Percentiles rank a stretch among this genome's conserved stretches.
Conservation (phyloP, 768 basidiomycete species). For the Terana coerulea region DNA sequence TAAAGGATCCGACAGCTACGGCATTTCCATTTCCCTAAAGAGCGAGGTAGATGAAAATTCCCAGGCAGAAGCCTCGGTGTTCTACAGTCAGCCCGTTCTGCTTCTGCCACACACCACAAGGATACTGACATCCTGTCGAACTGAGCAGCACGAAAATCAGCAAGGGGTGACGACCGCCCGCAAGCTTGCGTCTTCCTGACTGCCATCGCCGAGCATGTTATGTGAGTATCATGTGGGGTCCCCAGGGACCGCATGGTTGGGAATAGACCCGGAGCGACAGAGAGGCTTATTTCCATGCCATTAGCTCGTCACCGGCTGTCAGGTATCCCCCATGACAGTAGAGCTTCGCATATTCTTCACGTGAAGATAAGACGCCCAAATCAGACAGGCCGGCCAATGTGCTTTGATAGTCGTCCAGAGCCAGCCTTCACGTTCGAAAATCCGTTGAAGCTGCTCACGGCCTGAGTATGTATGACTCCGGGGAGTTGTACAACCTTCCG, state of each 20-base stretch:
- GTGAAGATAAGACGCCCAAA: neutral
- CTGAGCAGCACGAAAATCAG: neutral
- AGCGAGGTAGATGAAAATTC: neutral
- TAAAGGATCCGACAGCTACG: too few species aligned
- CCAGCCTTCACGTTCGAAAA: neutral
- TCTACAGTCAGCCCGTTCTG: neutral
- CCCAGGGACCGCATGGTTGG: neutral
- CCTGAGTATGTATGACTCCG: neutral
- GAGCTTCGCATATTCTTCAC: neutral
- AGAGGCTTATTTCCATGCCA: neutral
- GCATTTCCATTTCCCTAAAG: too few species aligned
- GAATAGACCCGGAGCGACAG: neutral
- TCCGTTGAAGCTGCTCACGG: neutral
- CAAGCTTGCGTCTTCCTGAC: neutral
- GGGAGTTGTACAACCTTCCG: too few species aligned
- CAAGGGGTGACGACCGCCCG: neutral
- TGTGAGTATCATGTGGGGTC: neutral
- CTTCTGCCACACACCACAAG: slow-evolving; percentile 8
- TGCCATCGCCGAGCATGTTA: neutral
- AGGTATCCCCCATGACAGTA: neutral
- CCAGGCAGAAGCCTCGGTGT: neutral
- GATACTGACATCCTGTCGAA: slow-evolving; percentile 16
- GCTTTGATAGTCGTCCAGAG: neutral
- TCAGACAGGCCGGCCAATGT: neutral
- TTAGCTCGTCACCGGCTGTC: neutral